Base-by-base conservation (phyloP, 139 green algal genomes). In the Picochlorum sp. region DNA sequence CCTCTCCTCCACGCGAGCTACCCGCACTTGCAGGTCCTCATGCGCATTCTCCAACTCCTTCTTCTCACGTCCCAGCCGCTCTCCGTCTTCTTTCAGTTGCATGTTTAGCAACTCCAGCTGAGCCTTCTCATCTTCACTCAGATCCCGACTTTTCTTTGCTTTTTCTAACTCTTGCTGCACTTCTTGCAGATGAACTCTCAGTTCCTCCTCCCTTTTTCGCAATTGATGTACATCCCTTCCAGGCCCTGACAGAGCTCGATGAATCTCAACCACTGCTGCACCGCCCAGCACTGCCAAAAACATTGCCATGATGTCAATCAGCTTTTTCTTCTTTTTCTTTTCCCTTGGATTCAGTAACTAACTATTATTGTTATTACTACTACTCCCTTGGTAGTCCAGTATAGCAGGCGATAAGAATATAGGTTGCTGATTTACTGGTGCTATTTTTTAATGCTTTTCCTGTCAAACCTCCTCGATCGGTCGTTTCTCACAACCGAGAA, bases 261-360 rank as follows among this genome's bases (percentile, higher is more conserved):
- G 67, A 37, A 69, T 51, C 53, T 74, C 67, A 10, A 64, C 33
- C 26, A 68, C 54, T 6, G 56, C 67, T 37, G 59, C 61, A 20
- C 67, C 67, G 3, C 59, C 67, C 4, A 75, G 29, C 5, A 56
- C 50, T 20, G 29, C 50, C 22, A 56, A 1, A 28, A 56, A 56
- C 5, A 56, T 26, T 4, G 50, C 50, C 50, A 56, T 56, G 22
- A 24, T 56, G 5, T 26, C 22, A n/a, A 14, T 26, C 7, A 24
- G 7, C 12, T 14, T 45, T 24, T 18, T n/a, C n/a, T 14, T 45
- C n/a, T 45, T 1, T 45, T 18, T 9, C 18, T 45, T n/a, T n/a
- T n/a, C n/a, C n/a, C n/a, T n/a, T n/a, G n/a, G n/a, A n/a, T n/a
- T n/a, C n/a, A n/a, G n/a, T n/a, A n/a, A n/a, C n/a, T n/a, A n/a